Evolutionary conservation across 768 basidiomycete genomes (phyloP), one percentile per base, ranked within the genome.

Genomic region (Boletus rubescentipes): DNA sequence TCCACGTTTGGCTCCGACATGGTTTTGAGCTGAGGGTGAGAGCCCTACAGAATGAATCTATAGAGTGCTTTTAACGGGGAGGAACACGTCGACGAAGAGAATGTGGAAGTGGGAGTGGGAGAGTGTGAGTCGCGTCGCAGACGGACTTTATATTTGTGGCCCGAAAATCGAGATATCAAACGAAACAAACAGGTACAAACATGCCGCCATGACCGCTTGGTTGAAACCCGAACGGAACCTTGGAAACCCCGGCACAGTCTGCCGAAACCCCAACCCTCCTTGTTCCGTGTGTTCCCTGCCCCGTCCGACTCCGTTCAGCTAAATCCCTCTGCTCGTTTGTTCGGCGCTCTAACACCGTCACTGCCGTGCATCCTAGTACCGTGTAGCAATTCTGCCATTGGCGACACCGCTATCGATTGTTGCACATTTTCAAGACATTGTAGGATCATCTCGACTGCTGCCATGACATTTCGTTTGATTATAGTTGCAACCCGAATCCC

Each of bases 1-100:
- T 82, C 81, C 62, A 76, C 74, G 70, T 70, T 77, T 56, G 79
- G 67, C 45, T 71, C 70, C 53, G 69, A 64, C 69, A 72, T 70
- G 54, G 50, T 11, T 43, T 10, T 29, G n/a, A 48, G 36, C 1
- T 34, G 38, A 29, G 50, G 26, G 50, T n/a, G 49, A 5, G 41
- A 57, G 41, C 70, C 70, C 71, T 67, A 65, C 54, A 65, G 68
- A 66, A n/a, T 8, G 15, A 40, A 49, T 66, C 65, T 70, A 65
- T 62, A 62, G 61, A 51, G 53, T 49, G 18, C 57, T 58, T 61
- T 59, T 48, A 46, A 41, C 30, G 34, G 37, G 34, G 50, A 41
- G 20, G 43, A 37, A 37, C 56, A 38, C 55, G 49, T 36, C 49
- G 46, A 57, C 46, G 18, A 50, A 37, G 51, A 55, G 46, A 53